phyloP scores from a whole-genome alignment of 2,329 filamentous ascomycete species.

The Geosmithia putterillii region DNA sequence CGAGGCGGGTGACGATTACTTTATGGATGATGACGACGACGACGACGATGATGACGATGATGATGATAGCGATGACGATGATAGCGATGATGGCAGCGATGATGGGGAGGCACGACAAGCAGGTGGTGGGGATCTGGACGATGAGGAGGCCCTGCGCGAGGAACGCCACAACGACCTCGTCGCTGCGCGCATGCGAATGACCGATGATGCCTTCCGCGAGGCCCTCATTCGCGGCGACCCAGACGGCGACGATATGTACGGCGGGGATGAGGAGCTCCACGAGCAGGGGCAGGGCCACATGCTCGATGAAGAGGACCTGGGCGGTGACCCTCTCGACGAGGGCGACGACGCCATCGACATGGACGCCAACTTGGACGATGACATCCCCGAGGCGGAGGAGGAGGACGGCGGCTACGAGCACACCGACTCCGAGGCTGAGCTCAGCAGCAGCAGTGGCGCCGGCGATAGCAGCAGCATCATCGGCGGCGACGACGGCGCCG shows the following conservation, averaged over 20 bases:
- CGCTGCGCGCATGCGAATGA: conserved; percentile 37
- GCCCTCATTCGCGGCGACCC: conserved; percentile 39
- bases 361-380: conserved; percentile 59
- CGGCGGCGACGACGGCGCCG: conserved; percentile 13
- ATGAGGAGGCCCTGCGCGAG: conserved; percentile 25
- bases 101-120: conserved; percentile 28
- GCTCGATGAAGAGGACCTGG: conserved; percentile 51
- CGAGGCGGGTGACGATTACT: conserved; percentile 46
- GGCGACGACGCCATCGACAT: conserved; percentile 24
- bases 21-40: conserved; percentile 29
- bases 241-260: conserved; percentile 36
- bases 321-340: conserved; percentile 13
- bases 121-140: conserved; percentile 7
- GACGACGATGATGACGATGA: conserved; percentile 30
- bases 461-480: conserved; percentile 26
- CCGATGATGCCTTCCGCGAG: conserved; percentile 50
- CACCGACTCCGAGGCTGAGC: conserved; percentile 60
- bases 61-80: conserved; percentile 23
- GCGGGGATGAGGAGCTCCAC: conserved; percentile 38
- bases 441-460: conserved; percentile 36
- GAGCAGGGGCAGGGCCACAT: conserved; percentile 45
- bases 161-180: conserved; percentile 36
- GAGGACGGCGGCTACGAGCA: conserved; percentile 59
- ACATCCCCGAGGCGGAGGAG: conserved; percentile 52
- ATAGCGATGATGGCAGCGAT: conserved; percentile 24